Conservation (phyloP, 108 stramenopile genomes). For the Aurantiochytrium sp. region DNA sequence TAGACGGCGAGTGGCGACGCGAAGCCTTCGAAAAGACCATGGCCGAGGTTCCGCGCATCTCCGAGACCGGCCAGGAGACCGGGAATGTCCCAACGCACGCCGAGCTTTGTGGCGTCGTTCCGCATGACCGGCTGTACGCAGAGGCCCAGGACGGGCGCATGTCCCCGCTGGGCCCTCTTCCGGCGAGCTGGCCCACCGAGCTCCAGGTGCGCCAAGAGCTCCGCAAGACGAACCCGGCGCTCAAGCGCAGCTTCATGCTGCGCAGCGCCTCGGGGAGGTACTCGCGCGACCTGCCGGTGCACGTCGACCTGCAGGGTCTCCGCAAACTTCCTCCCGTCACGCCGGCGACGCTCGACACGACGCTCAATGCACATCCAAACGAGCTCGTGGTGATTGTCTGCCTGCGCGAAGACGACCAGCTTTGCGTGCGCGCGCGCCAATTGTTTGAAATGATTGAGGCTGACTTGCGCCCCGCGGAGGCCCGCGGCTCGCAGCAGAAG, state of each 20-base stretch:
- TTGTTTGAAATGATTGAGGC: not conserved
- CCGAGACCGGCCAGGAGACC: slow-evolving; percentile 9
- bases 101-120: not conserved
- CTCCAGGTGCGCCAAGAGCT: not conserved
- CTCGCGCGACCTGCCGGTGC: not conserved
- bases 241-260: not conserved
- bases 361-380: not conserved
- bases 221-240: not conserved
- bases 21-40: not conserved
- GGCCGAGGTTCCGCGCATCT: slow-evolving; percentile 27
- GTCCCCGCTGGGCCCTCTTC: not conserved
- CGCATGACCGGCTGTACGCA: not conserved
- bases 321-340: not conserved
- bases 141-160: not conserved
- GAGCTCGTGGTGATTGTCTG: not conserved
- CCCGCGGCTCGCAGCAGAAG: too few relatives aligned
- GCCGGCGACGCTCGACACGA: not conserved
- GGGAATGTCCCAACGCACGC: not conserved
- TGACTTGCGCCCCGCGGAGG: not conserved
- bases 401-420: not conserved
- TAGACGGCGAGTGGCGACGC: not conserved
- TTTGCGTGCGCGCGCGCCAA: slow-evolving; percentile 1
- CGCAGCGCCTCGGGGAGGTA: slow-evolving; percentile 10
- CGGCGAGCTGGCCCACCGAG: not conserved
- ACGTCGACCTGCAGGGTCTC: not conserved